Evolutionary conservation across 2,329 filamentous ascomycete genomes (phyloP), one percentile per base, ranked within the genome.

Genomic region (Dissoconium aciculare): DNA sequence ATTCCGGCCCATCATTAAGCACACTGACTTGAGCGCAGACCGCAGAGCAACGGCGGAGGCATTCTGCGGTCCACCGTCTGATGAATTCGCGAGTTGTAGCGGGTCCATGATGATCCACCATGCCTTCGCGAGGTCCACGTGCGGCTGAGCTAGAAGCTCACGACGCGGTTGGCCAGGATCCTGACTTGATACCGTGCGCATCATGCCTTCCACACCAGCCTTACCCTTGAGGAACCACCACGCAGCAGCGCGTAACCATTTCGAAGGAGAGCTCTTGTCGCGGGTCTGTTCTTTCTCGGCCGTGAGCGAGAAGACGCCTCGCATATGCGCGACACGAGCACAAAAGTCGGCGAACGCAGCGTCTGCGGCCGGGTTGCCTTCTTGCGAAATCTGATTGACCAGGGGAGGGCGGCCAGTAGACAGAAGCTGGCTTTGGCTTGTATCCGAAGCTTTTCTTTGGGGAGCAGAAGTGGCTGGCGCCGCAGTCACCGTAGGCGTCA

Each of bases 221-320:
- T 84, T 74, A 12, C 84, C 85, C 43, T 72, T 78, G 27, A 92
- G 51, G 47, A 93, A 91, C 85, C 85, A 94, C 85, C 85, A 94
- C 1, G 81, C 61, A 3, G 73, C 75, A 14, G 74, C 76, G 35
- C 80, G 69, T 6, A 78, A 64, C 60, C 85, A 77, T 28, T 46
- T 44, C 1, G 36, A 21, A 1, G 77, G 64, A 0, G 71, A 61
- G 30, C 71, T 76, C 16, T 67, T 64, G 33, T 70, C 64, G 4
- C 84, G 51, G 0, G 80, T 73, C 39, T 71, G 74, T 16, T 76
- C 63, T 17, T 74, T 69, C 52, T 92, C 81, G 0, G 83, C 76
- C 34, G 85, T 80, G 26, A 87, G 56, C 21, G 73, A 66, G 49
- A 92, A 91, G 3, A 89, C 64, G 40, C 78, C 74, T 38, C 71